Evolutionary conservation across 805 yeast species (phyloP).

Genomic region (Blastobotrys mokoenaii): DNA sequence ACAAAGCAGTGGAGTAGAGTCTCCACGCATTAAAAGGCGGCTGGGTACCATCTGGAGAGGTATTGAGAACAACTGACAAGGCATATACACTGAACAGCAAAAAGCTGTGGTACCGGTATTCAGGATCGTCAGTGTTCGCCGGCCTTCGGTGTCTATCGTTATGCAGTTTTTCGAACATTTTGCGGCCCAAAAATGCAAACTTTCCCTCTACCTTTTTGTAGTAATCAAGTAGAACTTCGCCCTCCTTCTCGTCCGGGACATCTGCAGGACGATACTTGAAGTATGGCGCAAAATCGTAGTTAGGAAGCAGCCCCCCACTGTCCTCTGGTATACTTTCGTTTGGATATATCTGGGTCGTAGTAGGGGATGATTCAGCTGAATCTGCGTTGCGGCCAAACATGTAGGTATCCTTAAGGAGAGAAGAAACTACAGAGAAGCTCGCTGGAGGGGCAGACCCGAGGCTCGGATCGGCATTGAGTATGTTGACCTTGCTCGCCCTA

Average conservation of each 20-base stretch:
- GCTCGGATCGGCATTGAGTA: constrained; percentile 18
- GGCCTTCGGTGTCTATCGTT: constrained; percentile 11
- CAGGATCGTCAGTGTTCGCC: constrained; percentile 13
- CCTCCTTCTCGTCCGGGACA: constrained; percentile 13
- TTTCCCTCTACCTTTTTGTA: constrained; percentile 14
- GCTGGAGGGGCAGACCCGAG: constrained; percentile 16
- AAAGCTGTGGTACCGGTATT: constrained; percentile 15
- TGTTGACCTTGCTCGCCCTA: constrained; percentile 12
- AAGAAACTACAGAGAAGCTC: constrained; percentile 23
- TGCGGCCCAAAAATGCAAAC: constrained; percentile 16
- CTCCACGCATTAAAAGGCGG: constrained; percentile 37
- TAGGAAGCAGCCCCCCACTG: constrained; percentile 14
- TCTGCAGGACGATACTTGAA: constrained; percentile 13
- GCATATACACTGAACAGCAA: constrained; percentile 16
- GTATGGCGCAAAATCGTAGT: constrained; percentile 15
- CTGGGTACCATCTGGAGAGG: constrained; percentile 2
- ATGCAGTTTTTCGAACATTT: constrained; percentile 11
- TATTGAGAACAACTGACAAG: not conserved
- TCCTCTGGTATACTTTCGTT: constrained; percentile 4
- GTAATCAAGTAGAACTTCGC: constrained; percentile 12
- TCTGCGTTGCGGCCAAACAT: constrained; percentile 13
- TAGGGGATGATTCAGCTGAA: not conserved
- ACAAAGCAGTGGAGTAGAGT: constrained; percentile 50
- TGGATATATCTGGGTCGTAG: too few species aligned
- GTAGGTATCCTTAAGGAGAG: constrained; percentile 19